phyloP scores from a whole-genome alignment of 2,329 filamentous ascomycete species.

The Colletotrichum sp. region DNA sequence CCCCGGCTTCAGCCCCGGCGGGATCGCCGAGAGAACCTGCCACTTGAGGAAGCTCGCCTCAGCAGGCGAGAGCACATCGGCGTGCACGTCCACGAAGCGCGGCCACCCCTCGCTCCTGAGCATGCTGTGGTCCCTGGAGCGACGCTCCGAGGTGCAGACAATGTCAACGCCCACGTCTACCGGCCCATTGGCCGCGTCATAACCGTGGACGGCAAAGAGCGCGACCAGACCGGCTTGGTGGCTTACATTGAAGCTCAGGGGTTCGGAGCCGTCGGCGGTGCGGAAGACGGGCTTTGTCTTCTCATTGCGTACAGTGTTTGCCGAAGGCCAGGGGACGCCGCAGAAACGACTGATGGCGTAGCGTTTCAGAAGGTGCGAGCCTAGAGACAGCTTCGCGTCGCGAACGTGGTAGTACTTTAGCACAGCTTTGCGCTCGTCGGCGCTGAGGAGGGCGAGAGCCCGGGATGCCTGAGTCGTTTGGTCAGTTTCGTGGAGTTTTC shows the following conservation, averaged over 20 bases:
- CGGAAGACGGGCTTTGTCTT: constrained; percentile 59
- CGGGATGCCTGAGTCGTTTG: constrained; percentile 50
- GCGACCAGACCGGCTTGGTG: constrained; percentile 80
- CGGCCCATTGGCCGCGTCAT: constrained; percentile 23
- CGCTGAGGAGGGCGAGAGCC: constrained; percentile 56
- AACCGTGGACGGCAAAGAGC: constrained; percentile 59
- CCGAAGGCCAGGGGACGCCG: constrained; percentile 64
- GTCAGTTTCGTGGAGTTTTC: background rate
- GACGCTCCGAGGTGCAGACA: constrained; percentile 76
- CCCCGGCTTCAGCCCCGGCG: constrained; percentile 24
- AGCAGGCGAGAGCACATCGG: constrained; percentile 68
- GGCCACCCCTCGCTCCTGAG: constrained; percentile 62
- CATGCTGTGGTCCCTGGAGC: constrained; percentile 65
- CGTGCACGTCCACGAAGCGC: constrained; percentile 73
- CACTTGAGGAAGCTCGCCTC: constrained; percentile 69
- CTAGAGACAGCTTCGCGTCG: constrained; percentile 78
- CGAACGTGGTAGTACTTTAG: constrained; percentile 68
- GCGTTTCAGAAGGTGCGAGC: constrained; percentile 76
- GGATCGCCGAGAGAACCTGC: constrained; percentile 33
- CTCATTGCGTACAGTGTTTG: constrained; percentile 60
- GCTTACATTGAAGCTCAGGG: constrained; percentile 74
- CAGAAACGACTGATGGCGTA: constrained; percentile 66
- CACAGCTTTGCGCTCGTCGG: constrained; percentile 61
- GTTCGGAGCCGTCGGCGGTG: constrained; percentile 51
- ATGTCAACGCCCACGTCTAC: constrained; percentile 73